These are phyloP conservation scores for Rhodotorula graminis DNA, from an alignment of 768 basidiomycete species.

Conservation along the genomic window DNA sequence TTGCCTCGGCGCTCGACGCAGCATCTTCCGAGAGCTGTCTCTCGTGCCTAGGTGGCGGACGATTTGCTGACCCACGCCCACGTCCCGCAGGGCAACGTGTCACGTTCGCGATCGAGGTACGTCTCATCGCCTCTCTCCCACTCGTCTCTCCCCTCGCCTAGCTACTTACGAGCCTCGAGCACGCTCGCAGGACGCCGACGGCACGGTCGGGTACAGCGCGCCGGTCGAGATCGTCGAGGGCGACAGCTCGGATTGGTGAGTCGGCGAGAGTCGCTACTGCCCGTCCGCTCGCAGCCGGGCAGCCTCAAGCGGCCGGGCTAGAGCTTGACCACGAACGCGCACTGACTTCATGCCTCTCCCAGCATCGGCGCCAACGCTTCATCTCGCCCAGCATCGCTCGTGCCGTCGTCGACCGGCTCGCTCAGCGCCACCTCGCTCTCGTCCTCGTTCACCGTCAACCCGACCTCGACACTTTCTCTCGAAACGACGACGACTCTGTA, in stretches of 20 bases:
- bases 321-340: too few relatives aligned
- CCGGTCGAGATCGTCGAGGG: background rate
- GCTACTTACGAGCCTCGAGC: fast-evolving
- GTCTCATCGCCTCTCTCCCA: background rate
- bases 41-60: too few relatives aligned
- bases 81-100: background rate
- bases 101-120: background rate
- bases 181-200: background rate
- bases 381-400: background rate
- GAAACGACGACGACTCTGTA: too few relatives aligned
- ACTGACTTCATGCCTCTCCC: background rate
- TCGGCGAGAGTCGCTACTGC: too few relatives aligned
- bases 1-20: too few relatives aligned
- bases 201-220: background rate
- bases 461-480: too few relatives aligned
- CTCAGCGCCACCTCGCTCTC: too few relatives aligned
- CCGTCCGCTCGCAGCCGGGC: too few relatives aligned
- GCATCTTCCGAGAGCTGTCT: too few relatives aligned
- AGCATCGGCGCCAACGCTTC: constrained; percentile 1
- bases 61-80: too few relatives aligned
- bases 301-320: too few relatives aligned
- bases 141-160: background rate
- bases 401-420: background rate
- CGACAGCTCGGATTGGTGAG: background rate
- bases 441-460: too few relatives aligned